Percentiles rank a stretch among this genome's conserved stretches.
Evolutionary conservation across 73 alveolate genomes (phyloP).

Genomic region (Paramecium octaurelia): DNA sequence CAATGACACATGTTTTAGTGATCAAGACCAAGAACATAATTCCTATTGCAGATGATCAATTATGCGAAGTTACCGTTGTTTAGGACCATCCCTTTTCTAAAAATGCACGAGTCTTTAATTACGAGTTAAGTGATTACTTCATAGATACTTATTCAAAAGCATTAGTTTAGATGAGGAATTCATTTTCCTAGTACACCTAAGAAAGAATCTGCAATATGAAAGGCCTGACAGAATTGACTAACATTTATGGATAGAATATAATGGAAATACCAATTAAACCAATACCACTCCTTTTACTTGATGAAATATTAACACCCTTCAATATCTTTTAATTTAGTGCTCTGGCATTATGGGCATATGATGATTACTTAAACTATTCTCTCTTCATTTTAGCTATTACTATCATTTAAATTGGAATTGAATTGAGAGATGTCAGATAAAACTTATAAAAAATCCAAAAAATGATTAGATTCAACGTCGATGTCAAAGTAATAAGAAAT

Average conservation of each 20-base stretch:
- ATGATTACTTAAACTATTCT: slow-evolving; percentile 69
- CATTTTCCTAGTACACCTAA: neutral
- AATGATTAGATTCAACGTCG: neutral
- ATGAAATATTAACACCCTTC: slow-evolving; percentile 69
- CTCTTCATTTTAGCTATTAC: slow-evolving; percentile 48
- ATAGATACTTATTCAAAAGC: neutral
- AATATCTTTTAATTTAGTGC: slow-evolving; percentile 63
- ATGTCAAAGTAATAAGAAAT: slow-evolving; percentile 46
- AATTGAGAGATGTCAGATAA: neutral
- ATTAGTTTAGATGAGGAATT: neutral
- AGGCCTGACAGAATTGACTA: neutral
- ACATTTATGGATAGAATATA: slow-evolving; percentile 57
- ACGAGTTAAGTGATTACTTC: neutral
- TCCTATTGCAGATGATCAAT: neutral
- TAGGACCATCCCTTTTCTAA: neutral
- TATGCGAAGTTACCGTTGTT: neutral
- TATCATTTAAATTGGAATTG: neutral
- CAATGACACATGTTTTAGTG: slow-evolving; percentile 23
- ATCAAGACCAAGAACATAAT: neutral
- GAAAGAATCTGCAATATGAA: neutral
- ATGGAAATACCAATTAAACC: slow-evolving; percentile 64
- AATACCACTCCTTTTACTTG: slow-evolving; percentile 60
- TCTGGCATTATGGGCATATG: slow-evolving; percentile 71
- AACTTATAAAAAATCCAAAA: neutral
- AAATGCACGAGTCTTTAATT: slow-evolving; percentile 7